Evolutionary conservation across 805 yeast species (phyloP), one percentile per base, ranked within the genome.

Genomic region (Sugiyamaella chiloensis): DNA sequence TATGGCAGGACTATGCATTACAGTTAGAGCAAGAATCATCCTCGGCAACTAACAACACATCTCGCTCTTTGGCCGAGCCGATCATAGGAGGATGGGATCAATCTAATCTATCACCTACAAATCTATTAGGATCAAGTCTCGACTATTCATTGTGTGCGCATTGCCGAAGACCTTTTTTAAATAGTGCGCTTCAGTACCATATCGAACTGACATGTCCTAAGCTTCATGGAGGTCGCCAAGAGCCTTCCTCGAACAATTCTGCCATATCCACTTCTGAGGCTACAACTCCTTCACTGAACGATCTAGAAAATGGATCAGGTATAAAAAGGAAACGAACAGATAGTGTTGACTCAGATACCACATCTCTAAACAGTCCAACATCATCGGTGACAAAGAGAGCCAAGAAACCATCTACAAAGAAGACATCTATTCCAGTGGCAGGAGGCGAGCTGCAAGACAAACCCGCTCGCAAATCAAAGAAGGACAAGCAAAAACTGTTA

Each of bases 111-210:
- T 54, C 60, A 2, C 46, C 57, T 5, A 42, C 51, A 20, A 58
- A 60, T 40, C 58, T 61, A 5, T 46, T 63, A 37, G 44, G 55
- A 5, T 52, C 65, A 2, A 56, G 54, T 8, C 50, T 59, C 46
- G 57, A 54, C 39, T 59, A 60, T 36, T 46, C 44, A 19, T 26
- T 65, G 6, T 65, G 69, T 42, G 51, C 57, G 14, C 56, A 51
- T 34, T 65, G 69, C 45, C 21, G 46, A 4, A 54, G 67, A 37
- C 69, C 69, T 0, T 23, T 55, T 20, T 44, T 65, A 11, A 51
- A 41, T 20, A 37, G 50, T 2, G 57, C 57, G 21, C 30, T 60
- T 30, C 47, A 44, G 26, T 42, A 45, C 26, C 68, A 64, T 44
- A 24, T 53, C 19, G 48, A 37, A 12, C 29, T 35, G 14, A 34